Percentiles rank a stretch among this genome's conserved stretches.
Evolutionary conservation across 768 basidiomycete genomes (phyloP).

Genomic region (Mycena leptocephala): DNA sequence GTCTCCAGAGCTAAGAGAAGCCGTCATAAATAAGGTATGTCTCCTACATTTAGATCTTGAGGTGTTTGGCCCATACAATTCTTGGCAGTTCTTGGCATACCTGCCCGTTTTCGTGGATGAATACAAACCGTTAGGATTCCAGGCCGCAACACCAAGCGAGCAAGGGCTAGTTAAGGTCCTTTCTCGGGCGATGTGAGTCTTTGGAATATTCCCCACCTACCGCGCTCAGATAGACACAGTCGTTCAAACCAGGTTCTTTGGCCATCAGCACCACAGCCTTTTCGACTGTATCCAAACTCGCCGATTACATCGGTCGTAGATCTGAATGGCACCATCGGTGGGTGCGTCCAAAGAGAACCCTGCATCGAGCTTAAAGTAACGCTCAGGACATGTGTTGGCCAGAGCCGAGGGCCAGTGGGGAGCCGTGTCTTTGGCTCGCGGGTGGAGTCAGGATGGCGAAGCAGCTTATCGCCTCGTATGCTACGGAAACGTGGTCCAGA

Average conservation of each 20-base stretch:
- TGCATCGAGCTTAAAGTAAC: background rate
- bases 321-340: background rate
- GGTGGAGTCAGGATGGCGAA: background rate
- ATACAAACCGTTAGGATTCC: background rate
- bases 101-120: background rate
- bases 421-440: background rate
- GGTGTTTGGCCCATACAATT: background rate
- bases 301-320: background rate
- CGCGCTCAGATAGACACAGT: background rate
- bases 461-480: background rate
- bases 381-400: background rate
- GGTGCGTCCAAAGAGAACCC: background rate
- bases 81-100: background rate
- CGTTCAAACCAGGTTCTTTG: background rate
- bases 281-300: background rate
- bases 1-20: background rate
- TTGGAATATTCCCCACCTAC: background rate
- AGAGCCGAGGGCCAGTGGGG: background rate
- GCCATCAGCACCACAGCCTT: background rate
- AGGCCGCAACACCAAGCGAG: background rate
- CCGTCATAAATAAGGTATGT: background rate
- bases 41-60: background rate
- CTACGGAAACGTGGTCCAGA: background rate
- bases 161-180: background rate
- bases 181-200: background rate